Base-by-base conservation (phyloP, 2,329 filamentous ascomycete species). In the Pseudogymnoascus sp. region DNA sequence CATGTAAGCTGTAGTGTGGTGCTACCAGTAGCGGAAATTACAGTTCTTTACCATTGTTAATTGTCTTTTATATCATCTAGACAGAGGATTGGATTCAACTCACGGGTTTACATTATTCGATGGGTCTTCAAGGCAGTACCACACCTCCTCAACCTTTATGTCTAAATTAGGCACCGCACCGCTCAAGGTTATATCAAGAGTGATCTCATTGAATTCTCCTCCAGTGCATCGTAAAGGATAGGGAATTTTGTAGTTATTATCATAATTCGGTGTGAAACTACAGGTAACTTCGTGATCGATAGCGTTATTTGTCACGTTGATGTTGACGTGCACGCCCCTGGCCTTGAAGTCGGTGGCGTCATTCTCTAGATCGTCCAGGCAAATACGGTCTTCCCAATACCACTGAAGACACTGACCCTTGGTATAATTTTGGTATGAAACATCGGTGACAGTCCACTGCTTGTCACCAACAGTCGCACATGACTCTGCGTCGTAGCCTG, bases 281-380 rank as follows among this genome's bases (percentile, higher is more conserved):
- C 41, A 48, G n/a, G 13, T 28, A 6, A 48, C 41, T 48, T 48
- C n/a, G 23, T 48, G 41, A 28, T 48, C 26, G 13, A 48, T 48
- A 13, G 41, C 41, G n/a, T 48, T 48, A n/a, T 48, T 48, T 48
- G 41, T 48, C 23, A 48, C 41, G n/a, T 48, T 48, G 8, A 48
- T 23, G 41, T 48, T 28, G 23, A 48, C 23, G n/a, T 48, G 41
- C 5, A 48, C 5, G 23, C 41, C 41, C 41, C 41, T 48, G 8
- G 41, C 5, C 13, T 10, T 5, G 23, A 48, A 48, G 8, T 13
- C 3, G 23, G 8, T 3, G 41, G 23, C 41, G n/a, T 10, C 5
- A 8, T 28, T 28, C 8, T 48, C 41, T 18, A 48, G 23, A 28
- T 28, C 15, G n/a, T 48, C 41, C 12, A 48, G 23, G 18, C 41